These are phyloP conservation scores for Musa balbisiana DNA, from an alignment of 202 grass and related monocot species.

Conservation along the genomic window DNA sequence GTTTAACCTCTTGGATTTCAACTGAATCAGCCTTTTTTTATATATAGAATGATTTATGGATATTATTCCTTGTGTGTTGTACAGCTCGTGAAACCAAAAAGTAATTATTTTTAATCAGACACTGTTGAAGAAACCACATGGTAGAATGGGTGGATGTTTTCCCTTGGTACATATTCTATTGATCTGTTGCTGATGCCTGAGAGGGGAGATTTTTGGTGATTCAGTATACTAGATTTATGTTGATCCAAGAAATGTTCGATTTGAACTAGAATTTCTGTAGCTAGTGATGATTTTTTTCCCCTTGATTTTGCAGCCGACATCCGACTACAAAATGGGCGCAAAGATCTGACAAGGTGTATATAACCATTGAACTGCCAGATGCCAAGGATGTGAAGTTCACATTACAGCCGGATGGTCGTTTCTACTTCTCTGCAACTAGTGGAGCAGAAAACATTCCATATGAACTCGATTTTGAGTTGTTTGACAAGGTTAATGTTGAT, in stretches of 20 bases:
- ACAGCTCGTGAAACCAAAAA: too few species aligned
- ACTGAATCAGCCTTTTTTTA: not conserved
- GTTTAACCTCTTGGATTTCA: not conserved
- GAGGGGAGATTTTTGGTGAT: too few species aligned
- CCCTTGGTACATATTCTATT: too few species aligned
- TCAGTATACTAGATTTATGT: too few species aligned
- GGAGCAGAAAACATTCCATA: slow-evolving; percentile 42
- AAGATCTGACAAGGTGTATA: slow-evolving; percentile 59
- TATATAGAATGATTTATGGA: not conserved
- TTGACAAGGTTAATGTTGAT: slow-evolving; percentile 64
- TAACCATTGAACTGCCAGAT: slow-evolving; percentile 69
- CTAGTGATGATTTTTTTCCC: not conserved
- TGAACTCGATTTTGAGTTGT: slow-evolving; percentile 65
- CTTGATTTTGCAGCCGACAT: slow-evolving; percentile 44
- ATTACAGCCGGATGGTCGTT: slow-evolving; percentile 63
- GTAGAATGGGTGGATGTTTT: too few species aligned
- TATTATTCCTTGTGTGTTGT: too few species aligned
- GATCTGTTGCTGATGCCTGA: too few species aligned
- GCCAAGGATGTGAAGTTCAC: slow-evolving; percentile 88
- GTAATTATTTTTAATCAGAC: too few species aligned
- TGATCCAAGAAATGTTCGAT: not conserved
- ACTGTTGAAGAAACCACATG: too few species aligned
- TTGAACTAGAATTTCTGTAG: not conserved
- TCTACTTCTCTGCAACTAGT: slow-evolving; percentile 56
- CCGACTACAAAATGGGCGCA: slow-evolving; percentile 86